Base-by-base conservation (phyloP, 495 filamentous ascomycete genomes). In the Choiromyces venosus region DNA sequence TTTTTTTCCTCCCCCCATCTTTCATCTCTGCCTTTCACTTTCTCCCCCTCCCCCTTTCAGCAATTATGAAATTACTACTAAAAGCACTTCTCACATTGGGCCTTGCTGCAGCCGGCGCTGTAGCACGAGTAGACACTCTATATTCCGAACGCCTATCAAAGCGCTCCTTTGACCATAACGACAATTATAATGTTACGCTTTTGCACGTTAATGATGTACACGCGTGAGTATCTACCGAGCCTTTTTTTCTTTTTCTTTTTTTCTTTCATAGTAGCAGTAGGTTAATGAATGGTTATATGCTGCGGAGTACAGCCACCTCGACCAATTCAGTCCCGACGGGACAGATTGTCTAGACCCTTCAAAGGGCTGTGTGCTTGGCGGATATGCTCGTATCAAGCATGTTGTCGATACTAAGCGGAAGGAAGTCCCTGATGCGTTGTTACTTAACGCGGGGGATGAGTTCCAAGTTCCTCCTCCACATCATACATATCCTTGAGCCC, bases 171-270 rank as follows among this genome's bases (percentile, higher is more conserved):
- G 86, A 87, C 72, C 77, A 78, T 12, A 76, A 83, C 2, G 85
- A 85, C 66, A 84, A 88, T 74, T 88, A 85, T 79, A 88, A 88
- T 72, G 86, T 88, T 65, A 87, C 86, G 35, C 87, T 89, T 80
- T 89, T 88, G 78, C 87, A 89, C 77, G 82, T 89, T 81, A 89
- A 89, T 77, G 87, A 89, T 76, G 87, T 89, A 0, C 87, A 89
- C 74, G 85, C 87, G 39, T 80, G 46, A 74, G 78, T 52, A 56
- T 61, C n/a, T 12, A 38, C 14, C 36, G 40, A 1, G 35, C 16
- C 4, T 61, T 37, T 29, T 36, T 12, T 35, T 21, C 8, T 14
- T 14, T 25, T 9, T 40, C 44, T 69, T 42, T 69, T 39, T 46
- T 8, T 29, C n/a, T 25, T 36, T 67, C 9, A 14, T 21, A 1